phyloP scores from a whole-genome alignment of 2,329 filamentous ascomycete genomes.

The Xylaria sp. region DNA sequence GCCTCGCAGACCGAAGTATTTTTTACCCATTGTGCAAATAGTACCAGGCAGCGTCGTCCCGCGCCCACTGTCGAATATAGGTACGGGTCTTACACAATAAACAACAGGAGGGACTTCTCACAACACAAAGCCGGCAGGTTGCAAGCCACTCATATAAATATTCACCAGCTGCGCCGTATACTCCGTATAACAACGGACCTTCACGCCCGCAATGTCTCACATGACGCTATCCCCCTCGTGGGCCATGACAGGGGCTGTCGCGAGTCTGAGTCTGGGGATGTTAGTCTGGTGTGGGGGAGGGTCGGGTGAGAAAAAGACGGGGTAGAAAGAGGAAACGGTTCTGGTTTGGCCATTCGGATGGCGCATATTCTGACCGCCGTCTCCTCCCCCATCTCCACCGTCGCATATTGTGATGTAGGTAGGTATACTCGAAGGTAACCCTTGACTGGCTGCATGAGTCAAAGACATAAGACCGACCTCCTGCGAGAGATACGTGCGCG shows the following conservation, averaged over 20 bases:
- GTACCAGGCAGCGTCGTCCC: background rate
- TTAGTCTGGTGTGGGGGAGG: background rate
- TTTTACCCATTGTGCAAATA: slow-evolving; percentile 28
- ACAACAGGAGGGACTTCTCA: background rate
- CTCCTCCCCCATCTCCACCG: background rate
- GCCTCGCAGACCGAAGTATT: slow-evolving; percentile 62
- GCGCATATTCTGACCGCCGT: background rate
- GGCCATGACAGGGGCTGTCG: background rate
- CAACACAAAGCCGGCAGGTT: background rate
- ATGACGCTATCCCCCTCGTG: background rate
- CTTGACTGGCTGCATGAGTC: background rate
- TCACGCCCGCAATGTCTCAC: background rate
- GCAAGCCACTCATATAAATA: background rate
- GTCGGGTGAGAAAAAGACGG: background rate
- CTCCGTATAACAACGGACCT: background rate
- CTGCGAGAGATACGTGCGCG: background rate
- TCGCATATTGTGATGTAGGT: background rate
- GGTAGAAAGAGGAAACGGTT: background rate
- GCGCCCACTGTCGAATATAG: background rate
- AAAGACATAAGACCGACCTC: background rate
- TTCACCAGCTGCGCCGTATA: background rate
- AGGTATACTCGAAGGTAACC: background rate
- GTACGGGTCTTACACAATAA: background rate
- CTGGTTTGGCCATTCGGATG: background rate
- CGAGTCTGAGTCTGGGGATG: background rate